Evolutionary conservation across 805 yeast genomes (phyloP).

Genomic region (Candida krabiensis): DNA sequence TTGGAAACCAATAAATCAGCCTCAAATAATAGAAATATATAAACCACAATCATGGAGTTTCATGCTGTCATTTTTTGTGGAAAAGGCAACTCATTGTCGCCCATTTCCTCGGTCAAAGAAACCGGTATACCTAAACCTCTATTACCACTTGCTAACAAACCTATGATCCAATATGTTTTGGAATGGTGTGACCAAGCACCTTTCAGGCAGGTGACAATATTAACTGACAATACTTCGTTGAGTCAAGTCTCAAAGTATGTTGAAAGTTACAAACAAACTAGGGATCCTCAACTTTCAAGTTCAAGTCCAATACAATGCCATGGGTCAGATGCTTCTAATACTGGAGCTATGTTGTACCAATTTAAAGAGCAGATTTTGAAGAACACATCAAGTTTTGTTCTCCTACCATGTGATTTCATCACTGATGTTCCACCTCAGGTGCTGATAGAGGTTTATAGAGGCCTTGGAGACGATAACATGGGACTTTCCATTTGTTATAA

Average conservation of each 20-base stretch:
- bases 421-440: constrained; percentile 92
- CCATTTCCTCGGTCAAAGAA: constrained; percentile 62
- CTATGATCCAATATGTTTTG: constrained; percentile 82
- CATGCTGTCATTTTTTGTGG: constrained; percentile 93
- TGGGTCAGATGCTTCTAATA: constrained; percentile 47
- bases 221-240: constrained; percentile 46
- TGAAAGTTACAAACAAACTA: constrained; percentile 42
- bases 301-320: constrained; percentile 41
- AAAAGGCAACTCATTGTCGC: constrained; percentile 68
- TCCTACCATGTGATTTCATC: constrained; percentile 91
- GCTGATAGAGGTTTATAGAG: constrained; percentile 79
- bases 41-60: constrained; percentile 86
- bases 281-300: constrained; percentile 35
- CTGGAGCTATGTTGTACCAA: constrained; percentile 64
- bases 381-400: constrained; percentile 55
- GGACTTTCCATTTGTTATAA: constrained; percentile 78
- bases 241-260: constrained; percentile 50
- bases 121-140: constrained; percentile 80
- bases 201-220: constrained; percentile 68
- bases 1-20: too few species aligned
- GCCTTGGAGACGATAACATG: constrained; percentile 62
- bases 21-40: too few species aligned
- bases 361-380: constrained; percentile 39
- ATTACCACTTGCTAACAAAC: constrained; percentile 85
- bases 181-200: constrained; percentile 93